Percentiles rank a stretch among this genome's conserved stretches.
phyloP scores from a whole-genome alignment of 352 stramenopile species.

The Peronospora farinosa region DNA sequence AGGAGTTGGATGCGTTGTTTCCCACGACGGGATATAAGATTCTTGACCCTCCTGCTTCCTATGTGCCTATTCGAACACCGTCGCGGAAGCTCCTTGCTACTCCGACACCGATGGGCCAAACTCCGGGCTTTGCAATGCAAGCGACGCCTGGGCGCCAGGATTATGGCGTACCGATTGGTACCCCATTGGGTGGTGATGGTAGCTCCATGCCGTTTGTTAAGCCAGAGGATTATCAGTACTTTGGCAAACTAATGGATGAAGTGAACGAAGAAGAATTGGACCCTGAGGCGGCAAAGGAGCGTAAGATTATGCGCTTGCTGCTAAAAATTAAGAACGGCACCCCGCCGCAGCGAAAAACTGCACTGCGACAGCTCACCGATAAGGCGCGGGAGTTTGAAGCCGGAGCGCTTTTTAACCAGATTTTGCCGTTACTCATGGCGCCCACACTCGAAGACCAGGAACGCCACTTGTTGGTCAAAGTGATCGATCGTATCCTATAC shows the following conservation, averaged over 20 bases:
- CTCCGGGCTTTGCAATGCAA: constrained; percentile 86
- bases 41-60: constrained; percentile 91
- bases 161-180: constrained; percentile 67
- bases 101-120: constrained; percentile 91
- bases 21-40: constrained; percentile 93
- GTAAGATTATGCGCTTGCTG: constrained; percentile 97
- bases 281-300: constrained; percentile 92
- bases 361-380: constrained; percentile 95
- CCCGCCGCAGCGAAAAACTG: constrained; percentile 94
- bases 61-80: constrained; percentile 94
- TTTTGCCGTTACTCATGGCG: constrained; percentile 98
- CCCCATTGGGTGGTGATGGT: constrained; percentile 57
- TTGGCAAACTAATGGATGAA: constrained; percentile 93
- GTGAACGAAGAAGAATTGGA: constrained; percentile 81
- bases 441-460: constrained; percentile 98
- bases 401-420: constrained; percentile 98
- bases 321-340: constrained; percentile 99
- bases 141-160: constrained; percentile 73
- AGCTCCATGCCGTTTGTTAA: constrained; percentile 95
- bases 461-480: constrained; percentile 98
- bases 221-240: constrained; percentile 98
- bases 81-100: constrained; percentile 92
- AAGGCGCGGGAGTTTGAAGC: constrained; percentile 96
- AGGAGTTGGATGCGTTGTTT: constrained; percentile 96
- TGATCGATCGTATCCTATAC: constrained; percentile 99